Evolutionary conservation across 1,284 basidiomycete genomes (phyloP), one percentile per base, ranked within the genome.

Genomic region (Puccinia hordei): DNA sequence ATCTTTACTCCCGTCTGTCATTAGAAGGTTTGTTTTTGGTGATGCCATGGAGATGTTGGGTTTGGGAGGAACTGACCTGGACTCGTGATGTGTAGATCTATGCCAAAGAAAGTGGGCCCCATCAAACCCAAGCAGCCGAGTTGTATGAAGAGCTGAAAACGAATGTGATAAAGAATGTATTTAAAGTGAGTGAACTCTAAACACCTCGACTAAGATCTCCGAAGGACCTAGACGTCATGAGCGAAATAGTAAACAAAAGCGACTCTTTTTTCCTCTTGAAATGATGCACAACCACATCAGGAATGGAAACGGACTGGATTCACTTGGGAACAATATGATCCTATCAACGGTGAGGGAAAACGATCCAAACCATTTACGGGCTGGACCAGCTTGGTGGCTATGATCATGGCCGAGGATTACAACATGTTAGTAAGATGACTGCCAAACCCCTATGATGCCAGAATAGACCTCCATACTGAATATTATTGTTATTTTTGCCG

Each of bases 251-350:
- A 51, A 22, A 51, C 17, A 22, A 73, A 8, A 49, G 19, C 3
- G 38, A 17, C 1, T 41, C 33, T 6, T 38, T 17, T 41, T 63
- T 38, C 6, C 35, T 17, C 65, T 59, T 74, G 44, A n/a, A 53
- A 30, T 61, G 22, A 30, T 61, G 19, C 5, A 9, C 6, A n/a
- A 24, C 53, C 22, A 8, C 19, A 4, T 17, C 22, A 95, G 92
- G 93, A 97, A 86, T 97, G 94, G 85, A 88, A 92, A 83, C 89
- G 92, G 38, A 97, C 94, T 0, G 94, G 94, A 10, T 95, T 93
- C 85, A 93, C 94, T 13, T 98, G 95, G 94, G 95, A 98, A 86
- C 95, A 98, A 86, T 98, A 97, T 85, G 92, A 98, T 85, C 87
- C 93, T 0, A 86, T 88, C 12, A 93, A 90, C 13, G 95, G 95